These are phyloP conservation scores for Geotrichum candidum DNA, from an alignment of 1,139 yeast genomes.

Conservation along the genomic window DNA sequence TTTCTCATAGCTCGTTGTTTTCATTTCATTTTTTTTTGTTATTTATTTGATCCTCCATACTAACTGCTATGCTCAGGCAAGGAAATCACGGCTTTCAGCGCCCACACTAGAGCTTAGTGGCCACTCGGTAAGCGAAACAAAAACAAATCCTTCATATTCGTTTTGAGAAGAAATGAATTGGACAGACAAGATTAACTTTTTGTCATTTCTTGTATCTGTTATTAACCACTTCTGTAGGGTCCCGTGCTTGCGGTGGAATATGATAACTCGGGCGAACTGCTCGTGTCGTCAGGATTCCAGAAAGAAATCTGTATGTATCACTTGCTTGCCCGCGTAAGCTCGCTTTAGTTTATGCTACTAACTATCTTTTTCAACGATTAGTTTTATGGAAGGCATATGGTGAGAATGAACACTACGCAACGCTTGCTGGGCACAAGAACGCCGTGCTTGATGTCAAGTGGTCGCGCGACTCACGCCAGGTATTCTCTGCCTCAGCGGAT, in stretches of 20 bases:
- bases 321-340: neutral
- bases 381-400: slow-evolving; percentile 42
- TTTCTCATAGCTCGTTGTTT: neutral
- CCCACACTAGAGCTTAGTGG: slow-evolving; percentile 27
- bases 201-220: neutral
- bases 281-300: slow-evolving; percentile 36
- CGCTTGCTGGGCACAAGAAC: slow-evolving; percentile 44
- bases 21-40: neutral
- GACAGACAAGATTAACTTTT: neutral
- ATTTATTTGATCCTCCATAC: neutral
- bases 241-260: slow-evolving; percentile 30
- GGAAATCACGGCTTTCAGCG: slow-evolving; percentile 23
- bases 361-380: slow-evolving; percentile 3
- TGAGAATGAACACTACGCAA: slow-evolving; percentile 40
- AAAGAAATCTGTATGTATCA: slow-evolving; percentile 25
- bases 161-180: no score
- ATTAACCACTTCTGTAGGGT: slow-evolving; percentile 2
- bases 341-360: neutral
- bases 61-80: neutral
- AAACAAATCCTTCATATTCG: no score
- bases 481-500: slow-evolving; percentile 47
- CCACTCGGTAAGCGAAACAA: slow-evolving; percentile 20
- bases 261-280: slow-evolving; percentile 30
- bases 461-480: slow-evolving; percentile 38
- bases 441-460: slow-evolving; percentile 47